These are phyloP conservation scores for Didymella keratinophila DNA, from an alignment of 2,329 filamentous ascomycete species.

Conservation along the genomic window DNA sequence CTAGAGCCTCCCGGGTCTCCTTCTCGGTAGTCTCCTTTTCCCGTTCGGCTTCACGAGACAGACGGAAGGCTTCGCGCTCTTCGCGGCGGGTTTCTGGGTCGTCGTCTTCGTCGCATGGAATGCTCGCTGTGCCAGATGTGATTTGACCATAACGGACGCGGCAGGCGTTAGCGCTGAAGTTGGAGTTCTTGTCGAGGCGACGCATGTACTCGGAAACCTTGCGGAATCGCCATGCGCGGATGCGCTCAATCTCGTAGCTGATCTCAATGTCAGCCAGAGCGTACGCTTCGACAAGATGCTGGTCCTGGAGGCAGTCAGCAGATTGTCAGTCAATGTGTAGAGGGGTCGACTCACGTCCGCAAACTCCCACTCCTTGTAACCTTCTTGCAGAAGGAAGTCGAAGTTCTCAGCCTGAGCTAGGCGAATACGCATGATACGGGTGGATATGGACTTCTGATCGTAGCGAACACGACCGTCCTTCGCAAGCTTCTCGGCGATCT, in stretches of 20 bases:
- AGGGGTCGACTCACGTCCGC: constrained; percentile 54
- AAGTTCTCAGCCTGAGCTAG: constrained; percentile 52
- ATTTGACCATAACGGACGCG: constrained; percentile 53
- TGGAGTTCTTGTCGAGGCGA: constrained; percentile 46
- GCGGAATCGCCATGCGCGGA: constrained; percentile 55
- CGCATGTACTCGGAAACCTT: constrained; percentile 55
- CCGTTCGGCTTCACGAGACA: constrained; percentile 30
- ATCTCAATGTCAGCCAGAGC: constrained; percentile 55
- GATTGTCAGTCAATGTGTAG: background rate
- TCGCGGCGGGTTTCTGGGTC: constrained; percentile 49
- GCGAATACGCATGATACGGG: constrained; percentile 57
- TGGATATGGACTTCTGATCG: constrained; percentile 57
- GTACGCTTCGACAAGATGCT: constrained; percentile 53
- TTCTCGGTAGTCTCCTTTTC: constrained; percentile 32
- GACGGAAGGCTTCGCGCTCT: constrained; percentile 38
- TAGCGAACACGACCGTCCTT: constrained; percentile 55
- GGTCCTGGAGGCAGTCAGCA: constrained; percentile 48
- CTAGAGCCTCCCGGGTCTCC: constrained; percentile 19
- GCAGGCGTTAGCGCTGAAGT: constrained; percentile 59
- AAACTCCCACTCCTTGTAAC: constrained; percentile 59
- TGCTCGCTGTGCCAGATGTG: constrained; percentile 53
- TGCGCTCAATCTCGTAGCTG: constrained; percentile 50
- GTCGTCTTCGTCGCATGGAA: constrained; percentile 55
- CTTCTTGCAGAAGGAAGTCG: constrained; percentile 57
- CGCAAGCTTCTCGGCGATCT: constrained; percentile 54